phyloP scores from a whole-genome alignment of 2,329 filamentous ascomycete genomes.

The Trichoderma sp. region DNA sequence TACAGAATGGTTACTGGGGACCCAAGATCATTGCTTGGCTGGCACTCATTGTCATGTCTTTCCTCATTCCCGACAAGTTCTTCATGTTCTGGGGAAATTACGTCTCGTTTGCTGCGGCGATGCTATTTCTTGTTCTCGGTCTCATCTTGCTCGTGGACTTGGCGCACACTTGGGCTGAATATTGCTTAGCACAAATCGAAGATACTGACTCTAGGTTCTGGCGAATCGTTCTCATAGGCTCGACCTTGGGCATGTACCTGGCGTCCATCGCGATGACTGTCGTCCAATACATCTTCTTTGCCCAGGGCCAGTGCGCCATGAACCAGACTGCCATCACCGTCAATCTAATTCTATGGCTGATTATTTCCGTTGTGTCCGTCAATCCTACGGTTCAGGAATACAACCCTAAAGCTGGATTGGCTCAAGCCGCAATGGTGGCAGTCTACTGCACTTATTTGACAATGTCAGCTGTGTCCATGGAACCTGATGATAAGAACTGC shows the following conservation, averaged over 20 bases:
- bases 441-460: constrained; percentile 99
- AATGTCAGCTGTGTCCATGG: constrained; percentile 98
- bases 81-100: constrained; percentile 97
- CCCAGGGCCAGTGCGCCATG: constrained; percentile 79
- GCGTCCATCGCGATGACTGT: constrained; percentile 91
- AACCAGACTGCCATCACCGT: constrained; percentile 96
- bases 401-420: constrained; percentile 90
- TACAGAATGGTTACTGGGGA: constrained; percentile 99
- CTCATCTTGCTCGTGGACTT: constrained; percentile 92
- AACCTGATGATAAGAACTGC: constrained; percentile 90
- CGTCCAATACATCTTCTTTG: constrained; percentile 97
- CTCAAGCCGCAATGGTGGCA: constrained; percentile 96
- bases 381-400: constrained; percentile 88
- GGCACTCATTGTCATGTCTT: constrained; percentile 83
- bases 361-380: constrained; percentile 81
- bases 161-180: constrained; percentile 95
- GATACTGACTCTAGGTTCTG: constrained; percentile 81
- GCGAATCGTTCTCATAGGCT: constrained; percentile 86
- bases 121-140: constrained; percentile 91
- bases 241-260: constrained; percentile 91
- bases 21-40: constrained; percentile 93
- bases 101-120: constrained; percentile 82
- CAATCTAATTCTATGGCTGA: constrained; percentile 82
- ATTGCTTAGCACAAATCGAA: constrained; percentile 92
- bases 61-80: constrained; percentile 93